phyloP scores from a whole-genome alignment of 192 early-diverging fungal genomes.

The Lunasporangiospora selenospora region DNA sequence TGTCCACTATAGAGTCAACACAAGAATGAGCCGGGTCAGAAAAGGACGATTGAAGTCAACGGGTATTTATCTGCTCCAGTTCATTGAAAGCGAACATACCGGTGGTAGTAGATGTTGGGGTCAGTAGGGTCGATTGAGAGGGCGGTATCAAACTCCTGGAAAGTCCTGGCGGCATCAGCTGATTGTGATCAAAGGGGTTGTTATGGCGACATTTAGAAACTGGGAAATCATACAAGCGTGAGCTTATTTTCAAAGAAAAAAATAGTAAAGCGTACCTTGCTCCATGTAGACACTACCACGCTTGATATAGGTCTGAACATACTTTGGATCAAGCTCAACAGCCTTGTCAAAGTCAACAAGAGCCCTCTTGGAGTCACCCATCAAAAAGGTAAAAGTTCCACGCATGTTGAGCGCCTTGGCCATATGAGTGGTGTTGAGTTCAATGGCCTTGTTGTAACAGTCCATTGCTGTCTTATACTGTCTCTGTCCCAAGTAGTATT shows the following conservation, averaged over 20 bases:
- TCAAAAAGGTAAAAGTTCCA: slow-evolving; percentile 90
- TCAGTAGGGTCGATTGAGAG: slow-evolving; percentile 70
- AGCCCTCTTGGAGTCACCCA: slow-evolving; percentile 79
- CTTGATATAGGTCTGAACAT: slow-evolving; percentile 89
- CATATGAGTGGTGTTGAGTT: slow-evolving; percentile 57
- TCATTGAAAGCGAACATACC: slow-evolving; percentile 15
- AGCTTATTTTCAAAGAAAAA: slow-evolving; percentile 12
- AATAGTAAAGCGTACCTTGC: slow-evolving; percentile 52
- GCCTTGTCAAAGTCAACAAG: slow-evolving; percentile 80
- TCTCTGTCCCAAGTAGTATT: slow-evolving; percentile 54
- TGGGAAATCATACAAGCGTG: neutral
- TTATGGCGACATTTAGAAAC: neutral
- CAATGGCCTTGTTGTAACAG: slow-evolving; percentile 70
- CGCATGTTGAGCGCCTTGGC: slow-evolving; percentile 84
- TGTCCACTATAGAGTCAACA: slow-evolving; percentile 53
- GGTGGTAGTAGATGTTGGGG: slow-evolving; percentile 93
- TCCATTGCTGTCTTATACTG: slow-evolving; percentile 68
- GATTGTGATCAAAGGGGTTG: neutral
- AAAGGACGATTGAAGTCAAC: slow-evolving; percentile 2
- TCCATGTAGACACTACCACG: slow-evolving; percentile 93
- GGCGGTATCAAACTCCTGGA: slow-evolving; percentile 75
- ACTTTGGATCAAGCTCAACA: slow-evolving; percentile 75
- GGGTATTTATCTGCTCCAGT: neutral
- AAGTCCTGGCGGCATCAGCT: slow-evolving; percentile 64
- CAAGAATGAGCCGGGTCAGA: neutral